Evolutionary conservation across 345 rosid species (phyloP).

Genomic region (Reutealis trisperma): DNA sequence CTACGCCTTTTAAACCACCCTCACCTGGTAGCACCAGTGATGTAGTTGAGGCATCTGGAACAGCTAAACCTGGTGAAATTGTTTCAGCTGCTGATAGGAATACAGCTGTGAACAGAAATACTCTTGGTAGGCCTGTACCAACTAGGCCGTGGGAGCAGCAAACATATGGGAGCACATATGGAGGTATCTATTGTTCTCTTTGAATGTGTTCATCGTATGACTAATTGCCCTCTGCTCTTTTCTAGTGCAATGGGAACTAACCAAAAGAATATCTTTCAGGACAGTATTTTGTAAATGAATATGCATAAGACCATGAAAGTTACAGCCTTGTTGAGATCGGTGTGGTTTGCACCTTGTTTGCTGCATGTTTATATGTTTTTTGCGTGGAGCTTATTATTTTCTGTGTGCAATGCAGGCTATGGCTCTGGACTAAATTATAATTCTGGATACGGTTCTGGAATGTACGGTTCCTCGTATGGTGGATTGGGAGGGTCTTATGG

Average conservation of each 20-base stretch:
- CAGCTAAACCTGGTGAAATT: constrained; percentile 84
- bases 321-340: background rate
- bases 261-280: background rate
- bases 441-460: constrained; percentile 74
- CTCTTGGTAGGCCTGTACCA: constrained; percentile 73
- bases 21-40: constrained; percentile 82
- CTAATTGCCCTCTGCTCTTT: background rate
- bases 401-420: constrained; percentile 53
- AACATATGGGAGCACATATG: constrained; percentile 53
- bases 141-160: constrained; percentile 92
- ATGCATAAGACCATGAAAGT: background rate
- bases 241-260: background rate
- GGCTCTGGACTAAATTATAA: constrained; percentile 62
- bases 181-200: constrained; percentile 40
- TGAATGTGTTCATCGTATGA: background rate
- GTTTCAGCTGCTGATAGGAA: constrained; percentile 49
- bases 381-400: constrained; percentile 16
- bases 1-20: constrained; percentile 90
- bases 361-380: constrained; percentile 14
- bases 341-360: background rate
- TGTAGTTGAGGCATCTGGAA: constrained; percentile 94
- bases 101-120: constrained; percentile 47
- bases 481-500: constrained; percentile 58
- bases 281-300: background rate
- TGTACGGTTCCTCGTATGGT: constrained; percentile 57